phyloP scores from a whole-genome alignment of 2,329 filamentous ascomycete species.

The Nothophoma quercina region DNA sequence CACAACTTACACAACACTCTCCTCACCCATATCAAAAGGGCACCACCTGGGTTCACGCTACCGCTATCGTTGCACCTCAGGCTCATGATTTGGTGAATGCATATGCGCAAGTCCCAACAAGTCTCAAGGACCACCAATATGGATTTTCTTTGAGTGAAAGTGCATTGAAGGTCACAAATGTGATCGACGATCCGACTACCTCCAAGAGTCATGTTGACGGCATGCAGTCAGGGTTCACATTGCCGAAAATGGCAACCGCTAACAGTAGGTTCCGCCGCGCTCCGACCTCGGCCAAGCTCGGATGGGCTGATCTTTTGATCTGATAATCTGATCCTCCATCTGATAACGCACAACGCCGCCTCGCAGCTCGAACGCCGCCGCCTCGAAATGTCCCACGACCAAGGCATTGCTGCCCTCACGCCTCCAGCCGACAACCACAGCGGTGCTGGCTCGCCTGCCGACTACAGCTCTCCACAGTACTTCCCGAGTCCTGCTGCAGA shows the following conservation, averaged over 20 bases:
- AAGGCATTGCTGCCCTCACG: slow-evolving; percentile 21
- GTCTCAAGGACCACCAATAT: too few relatives aligned
- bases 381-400: slow-evolving; percentile 30
- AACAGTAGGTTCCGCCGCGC: slow-evolving; percentile 18
- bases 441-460: slow-evolving; percentile 22
- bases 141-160: too few relatives aligned
- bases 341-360: slow-evolving; percentile 24
- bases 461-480: slow-evolving; percentile 23
- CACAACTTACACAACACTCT: too few relatives aligned
- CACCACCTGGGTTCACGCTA: too few relatives aligned
- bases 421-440: slow-evolving; percentile 21
- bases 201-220: background rate
- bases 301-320: slow-evolving; percentile 31
- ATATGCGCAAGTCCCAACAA: too few relatives aligned
- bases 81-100: too few relatives aligned
- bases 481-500: slow-evolving; percentile 20
- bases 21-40: too few relatives aligned
- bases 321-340: slow-evolving; percentile 35
- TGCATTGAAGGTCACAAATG: too few relatives aligned
- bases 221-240: too few relatives aligned
- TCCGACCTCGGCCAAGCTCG: slow-evolving; percentile 29
- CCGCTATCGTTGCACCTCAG: too few relatives aligned
- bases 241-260: too few relatives aligned
- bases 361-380: slow-evolving; percentile 18
- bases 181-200: slow-evolving; percentile 61